Percentiles rank a stretch among this genome's conserved stretches.
Evolutionary conservation across 352 stramenopile species (phyloP).

Genomic region (Pythium plurisporium): DNA sequence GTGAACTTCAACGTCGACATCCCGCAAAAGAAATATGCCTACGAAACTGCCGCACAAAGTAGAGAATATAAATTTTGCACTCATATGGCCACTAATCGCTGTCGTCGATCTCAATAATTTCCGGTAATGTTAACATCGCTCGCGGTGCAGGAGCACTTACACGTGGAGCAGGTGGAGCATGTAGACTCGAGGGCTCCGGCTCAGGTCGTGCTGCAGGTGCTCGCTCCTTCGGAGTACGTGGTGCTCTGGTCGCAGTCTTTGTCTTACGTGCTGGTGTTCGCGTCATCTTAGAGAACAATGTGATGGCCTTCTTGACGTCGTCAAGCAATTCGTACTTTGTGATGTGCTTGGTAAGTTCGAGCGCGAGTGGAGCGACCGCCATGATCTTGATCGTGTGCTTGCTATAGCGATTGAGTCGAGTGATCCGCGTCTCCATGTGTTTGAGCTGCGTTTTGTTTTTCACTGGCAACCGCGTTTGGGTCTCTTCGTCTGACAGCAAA

Average conservation of each 20-base stretch:
- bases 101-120: background rate
- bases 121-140: no score
- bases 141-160: no score
- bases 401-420: background rate
- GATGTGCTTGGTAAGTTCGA: background rate
- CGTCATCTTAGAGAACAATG: background rate
- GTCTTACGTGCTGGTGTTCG: no score
- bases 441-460: conserved; percentile 6
- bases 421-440: conserved; percentile 1
- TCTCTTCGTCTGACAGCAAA: background rate
- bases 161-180: no score
- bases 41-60: no score
- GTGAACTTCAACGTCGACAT: background rate
- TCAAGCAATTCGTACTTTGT: background rate
- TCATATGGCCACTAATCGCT: no score
- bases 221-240: no score
- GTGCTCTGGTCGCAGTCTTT: no score
- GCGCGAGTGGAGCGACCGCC: background rate
- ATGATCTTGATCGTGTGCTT: background rate
- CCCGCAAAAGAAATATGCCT: background rate
- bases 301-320: background rate
- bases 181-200: no score
- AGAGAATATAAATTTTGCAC: no score
- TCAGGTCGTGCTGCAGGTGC: no score
- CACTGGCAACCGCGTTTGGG: background rate